A percentile compares a stretch with the other conserved stretches of the same genome.
Conservation (phyloP, 2,329 filamentous ascomycete species). For the Xylaria sp. region DNA sequence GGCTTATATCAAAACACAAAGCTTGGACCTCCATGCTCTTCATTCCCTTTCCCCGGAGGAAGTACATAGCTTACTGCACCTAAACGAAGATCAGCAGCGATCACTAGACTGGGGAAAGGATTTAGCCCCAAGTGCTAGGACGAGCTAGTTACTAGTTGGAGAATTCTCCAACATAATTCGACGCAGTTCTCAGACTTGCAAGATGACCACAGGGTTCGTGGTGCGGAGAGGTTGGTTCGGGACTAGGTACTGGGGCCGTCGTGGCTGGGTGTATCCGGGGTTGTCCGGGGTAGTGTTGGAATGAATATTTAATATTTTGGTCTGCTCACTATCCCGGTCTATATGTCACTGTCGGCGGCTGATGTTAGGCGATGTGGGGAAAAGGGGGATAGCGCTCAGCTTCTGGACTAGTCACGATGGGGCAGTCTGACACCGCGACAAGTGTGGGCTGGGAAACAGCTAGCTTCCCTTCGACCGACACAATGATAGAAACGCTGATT, state of each 20-base stretch:
- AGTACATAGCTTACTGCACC: neutral
- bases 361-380: conserved; percentile 1
- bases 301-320: neutral
- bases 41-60: conserved; percentile 22
- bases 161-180: neutral
- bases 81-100: conserved; percentile 1
- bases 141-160: conserved; percentile 1
- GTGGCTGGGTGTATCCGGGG: no score
- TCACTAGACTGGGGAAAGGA: conserved; percentile 5
- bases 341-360: conserved; percentile 5
- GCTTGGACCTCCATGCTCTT: neutral
- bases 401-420: conserved; percentile 8
- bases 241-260: conserved; percentile 2
- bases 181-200: neutral
- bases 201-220: neutral
- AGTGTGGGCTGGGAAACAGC: neutral
- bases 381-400: conserved; percentile 4
- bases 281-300: conserved; percentile 15
- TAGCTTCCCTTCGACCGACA: conserved; percentile 19
- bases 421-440: conserved; percentile 6
- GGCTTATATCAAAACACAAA: neutral
- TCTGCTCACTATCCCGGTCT: neutral
- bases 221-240: conserved; percentile 6
- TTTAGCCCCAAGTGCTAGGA: neutral
- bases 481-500: neutral